Base-by-base conservation (phyloP, 106 monocot species). In the Phalaenopsis aphrodite region DNA sequence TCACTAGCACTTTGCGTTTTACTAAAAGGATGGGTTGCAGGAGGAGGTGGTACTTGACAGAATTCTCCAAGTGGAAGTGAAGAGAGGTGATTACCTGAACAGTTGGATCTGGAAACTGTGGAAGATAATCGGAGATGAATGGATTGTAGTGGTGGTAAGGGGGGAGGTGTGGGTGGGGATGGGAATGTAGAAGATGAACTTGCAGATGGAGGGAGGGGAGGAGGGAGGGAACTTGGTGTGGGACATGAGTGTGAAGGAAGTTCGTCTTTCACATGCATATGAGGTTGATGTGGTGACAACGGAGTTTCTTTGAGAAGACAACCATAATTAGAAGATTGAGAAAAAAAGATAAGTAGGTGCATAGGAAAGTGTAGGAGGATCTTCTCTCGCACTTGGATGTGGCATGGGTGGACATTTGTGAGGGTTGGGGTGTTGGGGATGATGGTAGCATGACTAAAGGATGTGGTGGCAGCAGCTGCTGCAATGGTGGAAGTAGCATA, bases 21-120 rank as follows among this genome's bases (percentile, higher is more conserved):
- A 42, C 43, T 74, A 2, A 75, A 57, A 39, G 78, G 86, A 0
- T 84, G 83, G 18, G 81, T 82, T 30, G 85, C 74, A 55, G 84
- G 72, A 58, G 75, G 57, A 58, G 43, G 74, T 42, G 74, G 30
- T 14, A 5, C 39, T 36, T 71, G 71, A 4, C 9, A 38, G 41
- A 5, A 11, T 71, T 71, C 38, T 38, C 38, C 16, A 41, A 39
- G 16, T 71, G 10, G 12, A 39, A 18, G 19, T 19, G 8, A n/a
- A 74, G 74, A 41, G 16, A 43, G 42, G 42, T 42, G 42, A 74
- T 5, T 8, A 7, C 17, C n/a, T 23, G 42, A 42, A 74, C 43
- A 42, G 42, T n/a, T 74, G 41, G 43, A 5, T 18, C 41, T 74
- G 7, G 74, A 19, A 74, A 43, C 43, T 19, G 24, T 43, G n/a